Evolutionary conservation across 1,284 basidiomycete genomes (phyloP).

Genomic region (Thecaphora thlaspeos): DNA sequence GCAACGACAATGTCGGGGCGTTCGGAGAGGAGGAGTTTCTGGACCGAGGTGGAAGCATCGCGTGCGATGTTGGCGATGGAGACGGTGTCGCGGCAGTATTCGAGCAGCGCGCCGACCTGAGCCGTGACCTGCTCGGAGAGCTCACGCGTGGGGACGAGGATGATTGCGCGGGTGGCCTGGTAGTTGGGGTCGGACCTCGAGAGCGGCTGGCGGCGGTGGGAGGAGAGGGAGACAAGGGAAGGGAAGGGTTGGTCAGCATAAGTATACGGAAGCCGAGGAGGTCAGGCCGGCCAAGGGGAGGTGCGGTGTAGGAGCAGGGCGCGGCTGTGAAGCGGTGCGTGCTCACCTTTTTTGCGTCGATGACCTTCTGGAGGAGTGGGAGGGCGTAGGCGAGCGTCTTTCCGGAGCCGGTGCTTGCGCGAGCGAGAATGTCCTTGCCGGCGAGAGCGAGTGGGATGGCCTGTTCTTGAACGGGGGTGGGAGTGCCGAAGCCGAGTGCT

Average conservation of each 20-base stretch:
- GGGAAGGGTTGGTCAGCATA: too few species aligned
- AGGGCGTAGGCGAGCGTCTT: conserved; percentile 97
- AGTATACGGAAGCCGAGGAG: too few species aligned
- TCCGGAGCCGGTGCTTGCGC: conserved; percentile 90
- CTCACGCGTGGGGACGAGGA: conserved; percentile 92
- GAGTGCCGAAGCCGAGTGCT: conserved; percentile 75
- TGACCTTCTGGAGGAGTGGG: conserved; percentile 83
- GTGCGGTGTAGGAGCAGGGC: too few species aligned
- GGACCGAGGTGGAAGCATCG: conserved; percentile 66
- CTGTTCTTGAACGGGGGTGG: conserved; percentile 76
- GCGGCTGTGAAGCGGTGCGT: too few species aligned
- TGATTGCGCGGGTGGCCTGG: conserved; percentile 72
- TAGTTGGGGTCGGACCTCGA: conserved; percentile 59
- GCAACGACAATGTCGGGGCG: conserved; percentile 88
- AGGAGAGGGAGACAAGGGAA: conserved; percentile 63
- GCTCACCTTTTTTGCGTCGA: conserved; percentile 68
- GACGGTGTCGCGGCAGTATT: conserved; percentile 71
- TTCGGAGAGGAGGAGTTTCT: conserved; percentile 81
- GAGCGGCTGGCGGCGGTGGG: conserved; percentile 5
- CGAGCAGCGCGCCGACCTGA: conserved; percentile 71
- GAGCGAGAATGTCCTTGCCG: conserved; percentile 85
- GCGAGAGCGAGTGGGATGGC: conserved; percentile 81
- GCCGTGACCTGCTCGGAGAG: conserved; percentile 83
- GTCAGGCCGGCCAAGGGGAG: too few species aligned
- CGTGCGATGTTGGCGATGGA: conserved; percentile 74